These are phyloP conservation scores for Protomyces gravidus DNA, from an alignment of 1,139 yeast species.

Conservation along the genomic window DNA sequence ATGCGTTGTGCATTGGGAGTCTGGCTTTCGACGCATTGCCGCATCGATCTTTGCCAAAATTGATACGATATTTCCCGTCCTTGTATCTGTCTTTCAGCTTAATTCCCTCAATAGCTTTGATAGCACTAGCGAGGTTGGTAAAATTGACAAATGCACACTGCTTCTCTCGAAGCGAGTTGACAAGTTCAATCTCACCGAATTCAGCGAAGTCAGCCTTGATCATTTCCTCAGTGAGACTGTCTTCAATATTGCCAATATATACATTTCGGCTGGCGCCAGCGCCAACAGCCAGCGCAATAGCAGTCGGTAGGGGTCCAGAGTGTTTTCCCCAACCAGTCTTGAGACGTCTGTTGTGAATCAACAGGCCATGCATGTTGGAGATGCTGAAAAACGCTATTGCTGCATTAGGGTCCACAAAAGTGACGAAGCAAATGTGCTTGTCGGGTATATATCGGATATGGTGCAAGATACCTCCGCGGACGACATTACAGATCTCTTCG, in stretches of 20 bases:
- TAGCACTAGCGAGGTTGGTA: constrained; percentile 79
- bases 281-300: constrained; percentile 79
- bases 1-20: neutral
- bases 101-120: constrained; percentile 71
- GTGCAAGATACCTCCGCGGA: constrained; percentile 87
- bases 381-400: constrained; percentile 91
- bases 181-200: constrained; percentile 92
- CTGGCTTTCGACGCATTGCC: constrained; percentile 14
- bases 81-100: constrained; percentile 48
- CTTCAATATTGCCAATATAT: constrained; percentile 69
- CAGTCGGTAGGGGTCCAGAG: constrained; percentile 81
- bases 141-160: constrained; percentile 91
- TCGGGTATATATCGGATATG: constrained; percentile 57
- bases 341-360: constrained; percentile 72
- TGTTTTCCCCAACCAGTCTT: constrained; percentile 97
- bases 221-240: constrained; percentile 55
- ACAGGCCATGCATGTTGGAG: constrained; percentile 75
- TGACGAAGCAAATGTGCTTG: constrained; percentile 84
- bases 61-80: constrained; percentile 53
- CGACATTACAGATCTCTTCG: constrained; percentile 90
- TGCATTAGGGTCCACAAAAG: constrained; percentile 84
- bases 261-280: constrained; percentile 90
- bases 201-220: constrained; percentile 70
- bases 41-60: constrained; percentile 92
- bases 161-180: constrained; percentile 75